A percentile compares a stretch with the other conserved stretches of the same genome.
phyloP scores from a whole-genome alignment of 1,284 basidiomycete species.

The Cryptococcus sp. region DNA sequence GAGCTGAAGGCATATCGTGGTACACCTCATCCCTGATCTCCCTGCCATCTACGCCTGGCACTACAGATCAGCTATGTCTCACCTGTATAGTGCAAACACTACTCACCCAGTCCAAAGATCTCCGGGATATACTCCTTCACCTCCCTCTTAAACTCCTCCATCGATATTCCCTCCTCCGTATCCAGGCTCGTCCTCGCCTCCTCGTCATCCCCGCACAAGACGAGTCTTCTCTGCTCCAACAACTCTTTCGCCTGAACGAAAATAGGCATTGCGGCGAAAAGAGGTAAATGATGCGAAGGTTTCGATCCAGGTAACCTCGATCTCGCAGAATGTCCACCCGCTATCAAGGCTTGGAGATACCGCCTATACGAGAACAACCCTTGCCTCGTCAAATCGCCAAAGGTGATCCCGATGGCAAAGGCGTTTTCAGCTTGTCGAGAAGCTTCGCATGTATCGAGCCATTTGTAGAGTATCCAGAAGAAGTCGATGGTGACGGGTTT shows the following conservation, averaged over 20 bases:
- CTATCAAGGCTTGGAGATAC: slow-evolving; percentile 78
- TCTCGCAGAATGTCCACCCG: slow-evolving; percentile 54
- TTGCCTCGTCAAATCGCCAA: slow-evolving; percentile 69
- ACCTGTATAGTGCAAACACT: slow-evolving; percentile 23
- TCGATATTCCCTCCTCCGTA: slow-evolving; percentile 23
- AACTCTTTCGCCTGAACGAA: slow-evolving; percentile 41
- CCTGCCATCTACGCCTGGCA: slow-evolving; percentile 12
- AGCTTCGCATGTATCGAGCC: slow-evolving; percentile 67
- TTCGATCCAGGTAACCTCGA: slow-evolving; percentile 3
- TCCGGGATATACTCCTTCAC: slow-evolving; percentile 42
- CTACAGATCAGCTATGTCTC: slow-evolving; percentile 4
- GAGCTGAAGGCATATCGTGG: slow-evolving; percentile 26
- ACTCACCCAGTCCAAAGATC: slow-evolving; percentile 33
- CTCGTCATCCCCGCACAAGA: slow-evolving; percentile 33
- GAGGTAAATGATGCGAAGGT: slow-evolving; percentile 33
- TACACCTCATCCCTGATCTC: slow-evolving; percentile 6
- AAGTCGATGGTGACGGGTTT: slow-evolving; percentile 27
- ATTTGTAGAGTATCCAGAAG: slow-evolving; percentile 61
- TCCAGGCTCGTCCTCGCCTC: slow-evolving; percentile 23
- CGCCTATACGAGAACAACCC: slow-evolving; percentile 75
- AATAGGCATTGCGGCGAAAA: slow-evolving; percentile 39
- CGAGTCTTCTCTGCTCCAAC: slow-evolving; percentile 35
- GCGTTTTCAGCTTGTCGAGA: slow-evolving; percentile 59
- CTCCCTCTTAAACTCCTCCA: slow-evolving; percentile 32
- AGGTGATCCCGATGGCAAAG: slow-evolving; percentile 62